Conservation (phyloP, 306 rosid species). For the Cucurbita argyrosperma region DNA sequence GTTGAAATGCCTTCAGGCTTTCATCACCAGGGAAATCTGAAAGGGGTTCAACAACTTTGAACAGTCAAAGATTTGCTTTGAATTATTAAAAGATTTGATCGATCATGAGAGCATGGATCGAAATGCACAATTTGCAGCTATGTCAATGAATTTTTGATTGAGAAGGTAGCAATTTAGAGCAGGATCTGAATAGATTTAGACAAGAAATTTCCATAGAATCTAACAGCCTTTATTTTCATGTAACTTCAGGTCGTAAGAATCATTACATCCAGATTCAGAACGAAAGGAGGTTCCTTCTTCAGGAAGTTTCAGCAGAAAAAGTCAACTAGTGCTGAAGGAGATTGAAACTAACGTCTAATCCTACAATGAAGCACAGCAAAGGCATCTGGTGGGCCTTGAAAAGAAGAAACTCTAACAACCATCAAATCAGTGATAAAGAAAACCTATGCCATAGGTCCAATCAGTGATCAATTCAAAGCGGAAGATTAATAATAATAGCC, state of each 20-base stretch:
- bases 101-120: not conserved
- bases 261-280: not conserved
- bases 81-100: not conserved
- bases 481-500: not conserved
- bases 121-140: not conserved
- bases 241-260: not conserved
- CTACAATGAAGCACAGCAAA: not conserved
- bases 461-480: not conserved
- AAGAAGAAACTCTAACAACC: not conserved
- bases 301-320: not conserved
- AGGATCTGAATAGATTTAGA: not conserved
- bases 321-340: not conserved
- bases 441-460: not conserved
- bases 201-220: not conserved
- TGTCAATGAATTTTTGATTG: not conserved
- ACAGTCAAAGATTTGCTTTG: not conserved
- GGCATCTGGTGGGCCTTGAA: not conserved
- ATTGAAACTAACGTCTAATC: not conserved
- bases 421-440: not conserved
- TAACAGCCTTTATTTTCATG: not conserved
- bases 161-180: not conserved
- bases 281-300: not conserved
- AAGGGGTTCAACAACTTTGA: not conserved
- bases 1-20: not conserved
- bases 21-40: not conserved